These are phyloP conservation scores for Maudiozyma serrabonitensis DNA, from an alignment of 805 yeast genomes.

Conservation along the genomic window DNA sequence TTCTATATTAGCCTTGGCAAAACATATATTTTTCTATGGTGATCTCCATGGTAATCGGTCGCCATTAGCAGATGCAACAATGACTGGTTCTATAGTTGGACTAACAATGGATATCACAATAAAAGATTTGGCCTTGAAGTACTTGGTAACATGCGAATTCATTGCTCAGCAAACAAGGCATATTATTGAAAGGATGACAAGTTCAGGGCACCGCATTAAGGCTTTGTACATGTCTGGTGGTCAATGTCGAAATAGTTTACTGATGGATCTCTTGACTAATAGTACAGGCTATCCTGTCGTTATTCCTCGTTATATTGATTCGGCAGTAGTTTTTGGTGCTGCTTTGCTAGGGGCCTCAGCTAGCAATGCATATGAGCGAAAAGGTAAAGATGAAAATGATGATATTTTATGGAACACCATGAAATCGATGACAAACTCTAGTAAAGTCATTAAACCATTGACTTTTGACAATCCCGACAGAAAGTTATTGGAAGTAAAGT, in stretches of 20 bases:
- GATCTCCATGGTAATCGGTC: slow-evolving; percentile 95
- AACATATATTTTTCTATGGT: slow-evolving; percentile 84
- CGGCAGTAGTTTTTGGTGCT: slow-evolving; percentile 94
- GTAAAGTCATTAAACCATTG: slow-evolving; percentile 66
- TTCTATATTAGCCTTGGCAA: slow-evolving; percentile 72
- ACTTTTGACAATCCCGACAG: slow-evolving; percentile 51
- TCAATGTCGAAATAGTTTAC: slow-evolving; percentile 83
- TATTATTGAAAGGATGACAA: slow-evolving; percentile 76
- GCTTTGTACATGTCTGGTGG: slow-evolving; percentile 91
- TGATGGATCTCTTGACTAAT: slow-evolving; percentile 85
- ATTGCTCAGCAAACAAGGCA: slow-evolving; percentile 97
- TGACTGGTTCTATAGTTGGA: slow-evolving; percentile 90
- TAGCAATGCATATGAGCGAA: slow-evolving; percentile 47
- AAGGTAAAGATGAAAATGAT: slow-evolving; percentile 22
- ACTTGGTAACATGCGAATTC: slow-evolving; percentile 91
- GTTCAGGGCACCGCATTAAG: slow-evolving; percentile 65
- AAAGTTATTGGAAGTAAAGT: slow-evolving; percentile 64
- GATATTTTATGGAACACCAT: slow-evolving; percentile 74
- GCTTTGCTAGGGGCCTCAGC: slow-evolving; percentile 95
- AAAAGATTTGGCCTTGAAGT: slow-evolving; percentile 75
- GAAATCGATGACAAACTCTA: slow-evolving; percentile 77
- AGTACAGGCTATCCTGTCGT: slow-evolving; percentile 87
- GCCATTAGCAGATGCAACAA: slow-evolving; percentile 91
- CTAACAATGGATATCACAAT: slow-evolving; percentile 83
- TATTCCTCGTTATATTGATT: slow-evolving; percentile 90